phyloP scores from a whole-genome alignment of 2,329 filamentous ascomycete species.

The Penicillium concentricum region DNA sequence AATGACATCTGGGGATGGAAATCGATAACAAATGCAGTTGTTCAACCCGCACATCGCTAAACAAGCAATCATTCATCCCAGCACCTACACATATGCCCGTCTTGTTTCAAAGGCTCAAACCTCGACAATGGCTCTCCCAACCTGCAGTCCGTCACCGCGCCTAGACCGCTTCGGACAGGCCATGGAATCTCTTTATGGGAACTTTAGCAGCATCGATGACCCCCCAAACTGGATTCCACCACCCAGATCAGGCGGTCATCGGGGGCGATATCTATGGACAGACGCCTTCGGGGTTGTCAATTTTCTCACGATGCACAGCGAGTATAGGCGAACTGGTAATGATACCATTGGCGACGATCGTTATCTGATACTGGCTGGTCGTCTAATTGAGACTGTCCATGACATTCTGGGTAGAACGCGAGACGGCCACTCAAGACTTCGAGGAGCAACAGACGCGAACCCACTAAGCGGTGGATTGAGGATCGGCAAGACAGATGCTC shows the following conservation, averaged over 20 bases:
- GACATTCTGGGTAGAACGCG: constrained; percentile 53
- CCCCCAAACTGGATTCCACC: constrained; percentile 50
- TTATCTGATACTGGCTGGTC: constrained; percentile 52
- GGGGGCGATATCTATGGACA: constrained; percentile 61
- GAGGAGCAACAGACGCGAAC: constrained; percentile 52
- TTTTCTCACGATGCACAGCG: constrained; percentile 54
- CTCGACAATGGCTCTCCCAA: constrained; percentile 19
- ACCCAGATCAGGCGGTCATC: constrained; percentile 53
- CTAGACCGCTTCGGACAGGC: constrained; percentile 35
- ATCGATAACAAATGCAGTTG: neutral
- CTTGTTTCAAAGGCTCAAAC: neutral
- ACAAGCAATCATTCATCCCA: neutral
- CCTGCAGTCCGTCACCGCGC: constrained; percentile 23
- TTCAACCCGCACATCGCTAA: neutral
- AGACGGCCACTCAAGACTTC: constrained; percentile 48
- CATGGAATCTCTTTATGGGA: constrained; percentile 44
- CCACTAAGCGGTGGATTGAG: constrained; percentile 57
- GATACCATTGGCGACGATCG: constrained; percentile 25
- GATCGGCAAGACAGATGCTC: constrained; percentile 55
- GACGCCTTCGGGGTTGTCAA: constrained; percentile 62
- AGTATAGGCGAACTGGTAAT: constrained; percentile 25
- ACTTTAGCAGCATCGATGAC: constrained; percentile 31
- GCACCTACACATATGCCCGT: neutral
- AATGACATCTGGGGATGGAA: neutral
- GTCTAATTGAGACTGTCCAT: constrained; percentile 54